Percentiles rank a stretch among this genome's conserved stretches.
Conservation (phyloP, 257 asterid species). For the Penstemon barbatus region DNA sequence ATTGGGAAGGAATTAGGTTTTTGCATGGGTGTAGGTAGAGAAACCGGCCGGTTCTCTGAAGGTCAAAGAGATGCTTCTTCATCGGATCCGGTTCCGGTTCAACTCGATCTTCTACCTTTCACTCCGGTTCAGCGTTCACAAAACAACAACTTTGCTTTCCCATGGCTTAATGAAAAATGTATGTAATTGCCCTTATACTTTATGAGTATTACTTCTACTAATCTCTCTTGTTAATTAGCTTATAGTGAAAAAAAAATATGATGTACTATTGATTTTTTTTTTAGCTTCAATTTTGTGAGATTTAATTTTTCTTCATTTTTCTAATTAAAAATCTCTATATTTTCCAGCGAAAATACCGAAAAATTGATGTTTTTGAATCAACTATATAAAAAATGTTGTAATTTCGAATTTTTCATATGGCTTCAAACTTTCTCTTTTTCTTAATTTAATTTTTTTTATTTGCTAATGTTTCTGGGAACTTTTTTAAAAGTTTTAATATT, state of each 20-base stretch:
- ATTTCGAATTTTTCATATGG: too few species aligned
- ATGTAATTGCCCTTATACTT: neutral
- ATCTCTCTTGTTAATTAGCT: too few species aligned
- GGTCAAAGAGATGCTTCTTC: conserved; percentile 33
- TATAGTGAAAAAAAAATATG: too few species aligned
- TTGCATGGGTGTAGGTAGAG: conserved; percentile 57
- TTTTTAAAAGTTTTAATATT: too few species aligned
- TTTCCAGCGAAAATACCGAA: too few species aligned
- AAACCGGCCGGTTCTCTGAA: conserved; percentile 15
- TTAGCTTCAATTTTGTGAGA: neutral
- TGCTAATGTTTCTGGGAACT: neutral
- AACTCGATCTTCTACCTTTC: conserved; percentile 81
- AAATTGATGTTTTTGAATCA: too few species aligned
- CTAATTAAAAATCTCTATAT: too few species aligned
- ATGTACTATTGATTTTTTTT: neutral
- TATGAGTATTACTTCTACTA: too few species aligned
- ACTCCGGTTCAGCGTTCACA: conserved; percentile 46
- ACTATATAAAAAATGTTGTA: too few species aligned
- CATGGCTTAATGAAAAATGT: conserved; percentile 75
- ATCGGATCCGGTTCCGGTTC: conserved; percentile 62
- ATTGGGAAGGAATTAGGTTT: conserved; percentile 57
- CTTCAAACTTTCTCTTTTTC: too few species aligned
- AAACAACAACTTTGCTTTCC: conserved; percentile 41
- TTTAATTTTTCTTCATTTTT: neutral
- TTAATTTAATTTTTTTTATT: too few species aligned